Conservation (phyloP, 306 rosid genomes). For the Glycine tomentella region DNA sequence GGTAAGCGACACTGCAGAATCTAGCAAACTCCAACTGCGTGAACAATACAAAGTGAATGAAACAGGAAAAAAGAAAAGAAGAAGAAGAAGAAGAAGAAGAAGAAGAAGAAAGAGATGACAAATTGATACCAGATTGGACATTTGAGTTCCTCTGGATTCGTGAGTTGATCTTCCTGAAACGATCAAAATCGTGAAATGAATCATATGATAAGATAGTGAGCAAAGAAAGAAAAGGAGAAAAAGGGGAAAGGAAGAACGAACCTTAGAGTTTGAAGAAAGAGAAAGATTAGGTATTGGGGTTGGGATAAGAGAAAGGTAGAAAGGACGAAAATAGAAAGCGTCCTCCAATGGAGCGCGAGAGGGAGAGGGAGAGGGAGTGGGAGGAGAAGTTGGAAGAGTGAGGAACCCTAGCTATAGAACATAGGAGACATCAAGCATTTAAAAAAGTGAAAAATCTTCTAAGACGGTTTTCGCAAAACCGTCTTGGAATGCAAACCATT, state of each 20-base stretch:
- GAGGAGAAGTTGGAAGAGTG: no score
- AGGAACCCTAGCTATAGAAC: no score
- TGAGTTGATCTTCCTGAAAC: constrained; percentile 1
- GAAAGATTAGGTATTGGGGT: background rate
- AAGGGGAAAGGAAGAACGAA: background rate
- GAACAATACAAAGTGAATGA: background rate
- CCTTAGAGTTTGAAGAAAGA: background rate
- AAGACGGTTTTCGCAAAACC: no score
- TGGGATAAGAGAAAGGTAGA: background rate
- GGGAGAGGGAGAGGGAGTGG: no score
- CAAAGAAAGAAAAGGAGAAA: no score
- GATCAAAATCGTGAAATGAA: no score
- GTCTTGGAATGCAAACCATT: no score
- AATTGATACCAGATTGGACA: constrained; percentile 85
- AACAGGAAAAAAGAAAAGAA: background rate
- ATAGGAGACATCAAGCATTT: no score
- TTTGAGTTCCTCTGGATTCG: constrained; percentile 78
- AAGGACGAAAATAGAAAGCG: background rate
- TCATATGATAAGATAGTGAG: no score
- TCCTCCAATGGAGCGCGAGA: no score
- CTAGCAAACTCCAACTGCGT: constrained; percentile 72
- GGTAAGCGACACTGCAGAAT: constrained; percentile 71
- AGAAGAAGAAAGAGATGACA: background rate
- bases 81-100: no score
- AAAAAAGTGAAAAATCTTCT: no score